Evolutionary conservation across 78 protist genomes (phyloP).

Genomic region (Emiliania huxleyi): DNA sequence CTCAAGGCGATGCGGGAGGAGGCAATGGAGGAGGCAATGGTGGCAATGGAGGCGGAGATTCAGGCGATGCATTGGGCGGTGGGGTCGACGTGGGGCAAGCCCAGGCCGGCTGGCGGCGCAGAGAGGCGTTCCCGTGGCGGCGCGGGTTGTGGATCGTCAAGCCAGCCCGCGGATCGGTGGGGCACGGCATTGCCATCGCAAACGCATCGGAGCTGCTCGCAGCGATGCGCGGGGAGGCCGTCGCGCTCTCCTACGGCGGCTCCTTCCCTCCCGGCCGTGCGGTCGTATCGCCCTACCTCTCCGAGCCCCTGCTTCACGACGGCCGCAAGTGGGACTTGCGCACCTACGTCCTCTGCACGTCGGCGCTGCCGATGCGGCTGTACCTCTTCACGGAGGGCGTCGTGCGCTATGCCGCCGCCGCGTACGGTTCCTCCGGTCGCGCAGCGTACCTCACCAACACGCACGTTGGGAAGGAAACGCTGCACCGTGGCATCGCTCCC

Average conservation of each 20-base stretch:
- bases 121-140: too few relatives aligned
- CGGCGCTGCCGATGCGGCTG: not conserved
- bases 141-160: too few relatives aligned
- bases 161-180: too few relatives aligned
- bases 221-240: not conserved
- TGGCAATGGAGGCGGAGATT: too few relatives aligned
- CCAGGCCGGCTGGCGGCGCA: not conserved
- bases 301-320: not conserved
- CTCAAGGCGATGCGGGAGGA: too few relatives aligned
- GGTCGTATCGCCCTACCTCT: not conserved
- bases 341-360: not conserved
- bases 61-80: too few relatives aligned
- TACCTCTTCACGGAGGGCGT: not conserved
- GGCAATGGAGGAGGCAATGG: too few relatives aligned
- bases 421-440: not conserved
- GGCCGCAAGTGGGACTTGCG: slow-evolving; percentile 11
- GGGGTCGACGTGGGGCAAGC: not conserved
- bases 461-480: not conserved
- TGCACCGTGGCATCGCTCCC: not conserved
- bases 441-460: not conserved
- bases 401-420: not conserved
- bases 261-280: not conserved
- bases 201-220: not conserved
- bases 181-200: too few relatives aligned
- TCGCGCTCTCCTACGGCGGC: not conserved